Evolutionary conservation across 495 filamentous ascomycete species (phyloP), one percentile per base, ranked within the genome.

Genomic region (Amniculicola lignicola): DNA sequence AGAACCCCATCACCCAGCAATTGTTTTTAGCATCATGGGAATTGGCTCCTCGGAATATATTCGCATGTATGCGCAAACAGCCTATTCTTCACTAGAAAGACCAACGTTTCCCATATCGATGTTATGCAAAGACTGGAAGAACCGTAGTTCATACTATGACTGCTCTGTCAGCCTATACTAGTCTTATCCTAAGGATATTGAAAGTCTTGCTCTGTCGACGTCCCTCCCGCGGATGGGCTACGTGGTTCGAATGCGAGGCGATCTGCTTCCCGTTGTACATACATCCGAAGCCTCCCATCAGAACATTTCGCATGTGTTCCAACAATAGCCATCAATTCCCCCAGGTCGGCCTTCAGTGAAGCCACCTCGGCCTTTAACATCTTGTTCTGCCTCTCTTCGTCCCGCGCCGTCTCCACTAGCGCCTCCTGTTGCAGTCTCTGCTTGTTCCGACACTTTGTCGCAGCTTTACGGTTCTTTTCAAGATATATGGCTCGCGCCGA

Each of bases 401-500:
- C 28, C 11, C 38, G 4, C 1, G 36, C 44, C n/a, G 19, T 43
- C 24, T 57, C 45, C 10, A 57, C 36, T 7, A 57, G 38, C 27
- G 43, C 37, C 15, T 57, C 54, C 28, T 50, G 36, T 36, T 57
- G 21, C 39, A 35, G 42, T 28, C 51, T 57, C 35, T 57, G 54
- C 38, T 51, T 57, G 37, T 11, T 57, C n/a, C 54, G 24, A 21
- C 54, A 57, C 27, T 45, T 50, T 15, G 23, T 57, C 4, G 54
- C 54, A 16, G 54, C 54, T 7, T 28, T 31, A 12, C 54, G 44
- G 39, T 57, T 57, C 54, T 57, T 57, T 27, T 50, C 45, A 1
- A 50, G 54, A 21, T 57, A 51, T 2, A 35, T 15, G 7, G 39
- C 42, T 3, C 53, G 31, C 16, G 23, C 44, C 14, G 53, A 41